Base-by-base conservation (phyloP, 1,284 basidiomycete genomes). In the Bondarzewia mesenterica region DNA sequence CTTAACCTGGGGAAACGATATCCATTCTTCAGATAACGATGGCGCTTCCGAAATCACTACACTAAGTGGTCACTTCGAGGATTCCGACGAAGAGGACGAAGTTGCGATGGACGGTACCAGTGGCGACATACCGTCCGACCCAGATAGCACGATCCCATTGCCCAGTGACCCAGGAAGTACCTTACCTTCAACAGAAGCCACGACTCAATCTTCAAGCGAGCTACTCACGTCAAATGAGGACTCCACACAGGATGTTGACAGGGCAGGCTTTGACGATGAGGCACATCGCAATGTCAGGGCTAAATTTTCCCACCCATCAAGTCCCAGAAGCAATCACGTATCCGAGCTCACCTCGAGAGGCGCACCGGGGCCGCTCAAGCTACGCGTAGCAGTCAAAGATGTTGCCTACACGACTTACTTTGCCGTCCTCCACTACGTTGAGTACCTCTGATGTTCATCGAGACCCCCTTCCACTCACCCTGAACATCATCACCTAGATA, bases 371-470 rank as follows among this genome's bases (percentile, higher is more conserved):
- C 69, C 69, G 5, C 67, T 66, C 46, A 86, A 82, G 63, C 68
- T 75, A 44, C 76, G 70, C 18, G 78, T 90, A 12, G 66, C 88
- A 10, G 77, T 93, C 21, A 73, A 74, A 46, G 91, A 93, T 62
- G 81, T 85, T 4, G 84, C 90, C 1, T 93, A 89, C 64, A 70
- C 77, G 6, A 93, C 91, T 0, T 94, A 91, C 65, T 81, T 77
- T 60, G 85, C 89, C 0, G 75, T 93, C 32, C 71, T 93, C 12
- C 92, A 89, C 67, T 93, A 89, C 64, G 88, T 89, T 54, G 63
- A 79, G 54, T 51, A 1, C 47, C 21, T 40, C 20, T 18, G 20
- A 40, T 18, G 20, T 22, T 16, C 12, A 3, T 18, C 38, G 38
- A 40, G n/a, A n/a, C n/a, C n/a, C n/a, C n/a, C n/a, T n/a, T 18